Evolutionary conservation across 179 eudicot species (phyloP), one percentile per base, ranked within the genome.

Genomic region (Actinidia arguta): DNA sequence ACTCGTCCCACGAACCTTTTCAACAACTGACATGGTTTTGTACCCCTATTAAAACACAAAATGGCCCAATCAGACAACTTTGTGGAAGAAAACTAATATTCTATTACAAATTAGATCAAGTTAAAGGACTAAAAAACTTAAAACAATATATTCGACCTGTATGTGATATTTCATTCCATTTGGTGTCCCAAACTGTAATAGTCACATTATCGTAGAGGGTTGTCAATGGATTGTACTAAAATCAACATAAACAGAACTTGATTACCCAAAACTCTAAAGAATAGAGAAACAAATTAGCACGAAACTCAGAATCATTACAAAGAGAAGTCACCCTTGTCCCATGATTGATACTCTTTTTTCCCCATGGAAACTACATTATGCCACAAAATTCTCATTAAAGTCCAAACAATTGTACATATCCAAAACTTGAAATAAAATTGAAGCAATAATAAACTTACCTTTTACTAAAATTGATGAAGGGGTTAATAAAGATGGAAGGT

Each of bases 1-100:
- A 62, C 83, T 96, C 98, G 84, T 96, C 97, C 96, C 94, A 93
- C 11, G 61, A 82, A 78, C 95, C 99, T 75, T 95, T 89, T 96
- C 95, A 55, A 89, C 92, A 51, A 96, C 91, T 20, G 85, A 85
- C 83, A 92, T 88, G 75, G 88, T 88, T n/a, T 81, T 84, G 80
- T 27, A 96, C 87, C 85, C 84, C 99, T 94, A 84, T 17, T 14
- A 67, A 85, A 84, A 71, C 63, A 75, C 58, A 84, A 81, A 62
- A 31, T 82, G 73, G 47, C 55, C 76, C 79, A 80, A 52, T 85
- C 75, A 88, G 46, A 77, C 54, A 42, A 72, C 63, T 80, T 46
- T 62, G n/a, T 61, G 22, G n/a, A 44, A 59, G 55, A 77, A 77
- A 62, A 44, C 22, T 36, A 61, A 24, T 27, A 80, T 24, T 2